These are phyloP conservation scores for Aspergillus pseudoterreus DNA, from an alignment of 2,329 filamentous ascomycete species.

Conservation along the genomic window DNA sequence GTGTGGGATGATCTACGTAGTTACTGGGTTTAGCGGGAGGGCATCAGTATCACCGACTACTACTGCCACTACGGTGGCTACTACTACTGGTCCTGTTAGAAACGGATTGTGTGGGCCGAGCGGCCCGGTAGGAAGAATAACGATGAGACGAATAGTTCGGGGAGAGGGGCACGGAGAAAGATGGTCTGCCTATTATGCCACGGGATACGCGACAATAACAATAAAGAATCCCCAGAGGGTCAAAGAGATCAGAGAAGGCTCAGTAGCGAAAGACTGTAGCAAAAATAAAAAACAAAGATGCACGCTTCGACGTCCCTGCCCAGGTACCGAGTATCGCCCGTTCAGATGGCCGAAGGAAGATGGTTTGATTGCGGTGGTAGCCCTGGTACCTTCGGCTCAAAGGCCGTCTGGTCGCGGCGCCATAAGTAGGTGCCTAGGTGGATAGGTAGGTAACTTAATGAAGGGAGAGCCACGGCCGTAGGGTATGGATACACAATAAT, in stretches of 20 bases:
- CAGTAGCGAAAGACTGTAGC: no score
- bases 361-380: no score
- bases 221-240: neutral
- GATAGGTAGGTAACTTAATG: neutral
- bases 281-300: neutral
- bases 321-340: no score
- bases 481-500: slow-evolving; percentile 10
- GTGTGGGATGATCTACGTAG: slow-evolving; percentile 16
- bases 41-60: slow-evolving; percentile 5
- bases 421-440: neutral
- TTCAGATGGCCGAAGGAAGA: no score
- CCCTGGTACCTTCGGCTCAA: no score
- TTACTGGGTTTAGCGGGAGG: slow-evolving; percentile 11
- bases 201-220: no score
- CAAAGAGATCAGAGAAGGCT: neutral
- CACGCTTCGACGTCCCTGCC: no score
- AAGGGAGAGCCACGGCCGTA: neutral
- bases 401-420: neutral
- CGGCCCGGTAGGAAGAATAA: slow-evolving; percentile 17
- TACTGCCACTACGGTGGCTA: neutral
- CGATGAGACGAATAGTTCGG: slow-evolving; percentile 10
- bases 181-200: neutral
- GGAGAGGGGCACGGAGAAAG: slow-evolving; percentile 2
- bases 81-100: slow-evolving; percentile 12
- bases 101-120: slow-evolving; percentile 17